Evolutionary conservation across 139 green algal species (phyloP), one percentile per base, ranked within the genome.

Genomic region (Nannochloris sp.): DNA sequence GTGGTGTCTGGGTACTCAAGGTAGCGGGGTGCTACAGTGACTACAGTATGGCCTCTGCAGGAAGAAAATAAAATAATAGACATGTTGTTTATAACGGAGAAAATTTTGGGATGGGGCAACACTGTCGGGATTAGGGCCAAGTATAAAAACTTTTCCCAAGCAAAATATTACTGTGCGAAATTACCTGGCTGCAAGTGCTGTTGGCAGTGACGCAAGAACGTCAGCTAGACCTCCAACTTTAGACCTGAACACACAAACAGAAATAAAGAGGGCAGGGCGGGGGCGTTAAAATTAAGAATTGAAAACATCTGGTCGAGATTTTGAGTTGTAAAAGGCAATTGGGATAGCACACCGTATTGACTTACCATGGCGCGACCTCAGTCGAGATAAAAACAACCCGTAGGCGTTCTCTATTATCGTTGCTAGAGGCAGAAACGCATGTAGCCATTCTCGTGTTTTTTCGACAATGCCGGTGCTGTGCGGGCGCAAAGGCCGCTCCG

Each of bases 151-250:
- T n/a, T n/a, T n/a, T n/a, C n/a, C n/a, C n/a, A n/a, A n/a, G n/a
- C n/a, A n/a, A n/a, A n/a, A n/a, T n/a, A n/a, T n/a, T n/a, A n/a
- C n/a, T n/a, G n/a, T n/a, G n/a, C n/a, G n/a, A n/a, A n/a, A n/a
- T n/a, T n/a, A n/a, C n/a, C n/a, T n/a, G n/a, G n/a, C n/a, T 0
- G 83, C 81, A 4, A 94, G 71, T 4, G 81, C 77, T 10, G 44
- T 59, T 1, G 87, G 89, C 25, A 96, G 68, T 0, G 86, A 71
- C 2, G 70, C 57, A 55, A 89, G 56, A 7, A 96, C 89, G 65
- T 96, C 89, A 0, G 70, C 88, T 12, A 96, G 76, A 30, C 89
- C 89, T 6, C 88, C 89, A 3, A 86, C 83, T 46, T 96, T 92
- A 10, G 67, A 82, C 54, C 54, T 60, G 30, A 27, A 60, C 4